Evolutionary conservation across 75 land plant species (phyloP), one percentile per base, ranked within the genome.

Genomic region (Larix kaempferi): DNA sequence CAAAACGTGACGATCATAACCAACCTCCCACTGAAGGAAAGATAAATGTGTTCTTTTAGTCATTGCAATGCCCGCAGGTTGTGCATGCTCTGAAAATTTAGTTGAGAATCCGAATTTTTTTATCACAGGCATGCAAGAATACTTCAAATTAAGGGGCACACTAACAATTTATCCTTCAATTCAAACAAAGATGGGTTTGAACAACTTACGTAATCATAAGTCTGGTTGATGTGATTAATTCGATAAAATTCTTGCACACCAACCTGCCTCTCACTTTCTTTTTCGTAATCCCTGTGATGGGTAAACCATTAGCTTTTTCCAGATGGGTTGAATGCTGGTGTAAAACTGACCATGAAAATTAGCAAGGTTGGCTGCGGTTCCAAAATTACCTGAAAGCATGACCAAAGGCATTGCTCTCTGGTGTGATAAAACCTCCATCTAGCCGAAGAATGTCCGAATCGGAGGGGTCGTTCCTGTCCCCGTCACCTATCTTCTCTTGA

Each of bases 181-280:
- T n/a, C n/a, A 8, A 57, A 8, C 8, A 57, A 10, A 57, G 16
- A 61, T 4, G 58, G 58, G 15, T 15, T 10, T 10, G 8, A 57
- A 17, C 13, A 13, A 72, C 74, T n/a, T 71, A 93, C 96, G 75
- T 87, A 93, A 14, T 86, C 86, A 65, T 79, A 84, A n/a, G 90
- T 83, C 77, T 93, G 96, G 75, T 89, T 60, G 15, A 83, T 88
- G 77, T 93, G 96, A 23, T 93, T 82, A 44, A 73, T 77, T 57
- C 86, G 55, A 59, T 93, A 93, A 79, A 91, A 89, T 33, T 86
- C 86, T 76, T 91, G 92, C 44, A 93, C 96, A 0, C 60, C 74
- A 49, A 78, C 69, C 71, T 82, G 80, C 59, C 96, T 82, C 49
- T 84, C 92, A 25, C 84, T 80, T 62, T 86, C 84, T 4, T 84